Evolutionary conservation across 208 protist genomes (phyloP), one percentile per base, ranked within the genome.

Genomic region (Angomonas ambiguus): DNA sequence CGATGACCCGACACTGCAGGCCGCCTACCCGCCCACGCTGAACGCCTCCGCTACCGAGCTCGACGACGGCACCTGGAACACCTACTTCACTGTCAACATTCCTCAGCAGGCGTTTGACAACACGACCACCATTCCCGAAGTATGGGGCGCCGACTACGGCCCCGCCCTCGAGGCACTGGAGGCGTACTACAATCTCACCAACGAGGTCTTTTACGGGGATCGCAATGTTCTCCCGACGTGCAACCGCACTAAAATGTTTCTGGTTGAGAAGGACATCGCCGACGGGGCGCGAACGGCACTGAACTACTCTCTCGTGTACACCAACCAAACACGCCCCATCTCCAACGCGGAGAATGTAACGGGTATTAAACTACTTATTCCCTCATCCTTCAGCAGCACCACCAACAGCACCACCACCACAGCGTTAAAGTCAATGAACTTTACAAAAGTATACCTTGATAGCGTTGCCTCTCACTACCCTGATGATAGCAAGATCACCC

Each of bases 351-450:
- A 30, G 25, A 87, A 89, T 62, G 74, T 87, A 45, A 83, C 71
- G 31, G 62, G 61, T 1, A 53, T 83, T n/a, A 92, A 92, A 69
- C 77, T 92, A 51, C 74, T 92, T 18, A 83, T 92, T 78, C 82
- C 85, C 4, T 75, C 62, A 30, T 42, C 70, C 22, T 88, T 88
- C 33, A 76, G 74, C 33, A 57, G 62, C 48, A 33, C 22, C 34
- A 38, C 62, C 30, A 33, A 34, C 20, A 49, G 57, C 71, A 62
- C 65, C 58, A 80, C 80, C 5, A 84, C 74, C n/a, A 45, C 28
- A n/a, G 31, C 30, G 24, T n/a, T 74, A 20, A 67, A 85, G 25
- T 49, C 24, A 31, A 57, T 51, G 16, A 48, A 76, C 35, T 76
- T 77, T 2, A 22, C 28, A 1, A 63, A 61, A 4, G 22, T 45